phyloP scores from a whole-genome alignment of 805 yeast genomes.

The Metschnikowia lachancei region DNA sequence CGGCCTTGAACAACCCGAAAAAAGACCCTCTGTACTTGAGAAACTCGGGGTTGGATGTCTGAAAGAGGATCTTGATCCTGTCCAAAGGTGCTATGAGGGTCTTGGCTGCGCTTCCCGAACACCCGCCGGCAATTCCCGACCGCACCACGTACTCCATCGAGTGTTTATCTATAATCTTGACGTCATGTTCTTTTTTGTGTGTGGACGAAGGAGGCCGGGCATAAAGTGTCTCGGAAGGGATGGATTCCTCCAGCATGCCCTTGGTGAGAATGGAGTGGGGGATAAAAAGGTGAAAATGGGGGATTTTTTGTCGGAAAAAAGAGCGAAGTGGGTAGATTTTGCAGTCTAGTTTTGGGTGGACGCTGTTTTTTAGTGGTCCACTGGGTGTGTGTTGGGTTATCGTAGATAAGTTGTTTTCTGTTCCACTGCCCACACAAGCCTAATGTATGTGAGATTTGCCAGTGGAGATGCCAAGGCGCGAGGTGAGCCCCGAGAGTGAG shows the following conservation, averaged over 20 bases:
- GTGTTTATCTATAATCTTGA: conserved; percentile 57
- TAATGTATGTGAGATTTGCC: too few species aligned
- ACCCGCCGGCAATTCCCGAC: conserved; percentile 91
- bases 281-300: not conserved
- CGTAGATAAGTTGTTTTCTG: too few species aligned
- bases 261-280: not conserved
- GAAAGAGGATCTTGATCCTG: conserved; percentile 90
- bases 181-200: conserved; percentile 7
- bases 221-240: conserved; percentile 2
- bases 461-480: too few species aligned
- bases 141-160: conserved; percentile 74
- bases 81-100: conserved; percentile 94
- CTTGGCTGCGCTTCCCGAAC: conserved; percentile 95
- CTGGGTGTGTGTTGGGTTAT: too few species aligned
- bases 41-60: conserved; percentile 90
- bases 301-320: too few species aligned
- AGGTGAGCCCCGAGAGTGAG: too few species aligned
- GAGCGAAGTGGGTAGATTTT: too few species aligned
- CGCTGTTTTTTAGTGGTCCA: too few species aligned
- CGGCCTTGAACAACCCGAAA: conserved; percentile 73
- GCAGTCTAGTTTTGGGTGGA: too few species aligned
- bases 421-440: too few species aligned
- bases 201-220: not conserved
- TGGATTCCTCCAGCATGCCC: conserved; percentile 11
- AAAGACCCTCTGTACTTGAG: conserved; percentile 75